phyloP scores from a whole-genome alignment of 2,329 filamentous ascomycete genomes.

The Fusarium xyrophilum region DNA sequence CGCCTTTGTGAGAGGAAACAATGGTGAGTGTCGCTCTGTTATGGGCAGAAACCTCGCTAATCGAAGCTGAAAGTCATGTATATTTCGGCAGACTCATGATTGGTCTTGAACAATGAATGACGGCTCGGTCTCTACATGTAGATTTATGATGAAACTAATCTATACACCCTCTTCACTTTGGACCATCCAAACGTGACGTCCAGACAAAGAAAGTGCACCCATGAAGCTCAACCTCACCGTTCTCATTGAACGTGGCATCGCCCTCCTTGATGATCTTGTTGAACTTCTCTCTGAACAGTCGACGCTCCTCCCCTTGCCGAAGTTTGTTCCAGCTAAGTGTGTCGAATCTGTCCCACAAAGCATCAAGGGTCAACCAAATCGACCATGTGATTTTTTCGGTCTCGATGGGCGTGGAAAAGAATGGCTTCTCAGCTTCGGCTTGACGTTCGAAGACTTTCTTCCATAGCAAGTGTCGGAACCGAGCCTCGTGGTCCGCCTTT shows the following conservation, averaged over 20 bases:
- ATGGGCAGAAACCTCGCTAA: slow-evolving; percentile 12
- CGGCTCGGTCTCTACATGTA: slow-evolving; percentile 15
- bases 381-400: slow-evolving; percentile 50
- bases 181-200: slow-evolving; percentile 55
- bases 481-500: slow-evolving; percentile 62
- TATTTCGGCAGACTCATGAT: slow-evolving; percentile 67
- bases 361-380: slow-evolving; percentile 65
- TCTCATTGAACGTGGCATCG: slow-evolving; percentile 64
- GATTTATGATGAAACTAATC: background rate
- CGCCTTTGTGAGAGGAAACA: slow-evolving; percentile 95
- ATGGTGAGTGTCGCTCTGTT: slow-evolving; percentile 65
- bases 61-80: slow-evolving; percentile 66
- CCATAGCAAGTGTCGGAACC: slow-evolving; percentile 72
- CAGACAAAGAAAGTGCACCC: slow-evolving; percentile 69
- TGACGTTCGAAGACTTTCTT: slow-evolving; percentile 68
- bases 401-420: slow-evolving; percentile 69
- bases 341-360: slow-evolving; percentile 67
- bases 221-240: slow-evolving; percentile 69
- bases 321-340: slow-evolving; percentile 74
- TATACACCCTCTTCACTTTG: background rate
- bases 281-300: slow-evolving; percentile 57
- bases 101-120: slow-evolving; percentile 29
- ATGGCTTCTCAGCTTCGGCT: slow-evolving; percentile 52
- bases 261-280: slow-evolving; percentile 60
- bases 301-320: slow-evolving; percentile 58